These are phyloP conservation scores for Bipolaris cookei DNA, from an alignment of 2,329 filamentous ascomycete species.

Conservation along the genomic window DNA sequence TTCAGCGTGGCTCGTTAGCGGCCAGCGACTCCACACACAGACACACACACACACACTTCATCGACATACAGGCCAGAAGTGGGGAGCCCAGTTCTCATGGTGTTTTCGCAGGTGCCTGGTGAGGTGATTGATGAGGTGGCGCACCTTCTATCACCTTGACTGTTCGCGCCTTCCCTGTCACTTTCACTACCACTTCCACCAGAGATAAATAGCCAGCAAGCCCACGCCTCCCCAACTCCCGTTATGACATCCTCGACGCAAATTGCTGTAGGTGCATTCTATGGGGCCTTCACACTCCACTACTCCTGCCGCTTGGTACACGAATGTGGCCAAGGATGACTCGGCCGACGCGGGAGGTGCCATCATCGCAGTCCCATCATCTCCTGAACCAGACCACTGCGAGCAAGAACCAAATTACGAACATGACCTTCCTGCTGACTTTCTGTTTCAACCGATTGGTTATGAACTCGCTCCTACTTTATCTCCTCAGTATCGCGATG, in stretches of 20 bases:
- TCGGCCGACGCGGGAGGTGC: neutral
- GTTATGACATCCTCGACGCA: constrained; percentile 1
- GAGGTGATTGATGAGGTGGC: neutral
- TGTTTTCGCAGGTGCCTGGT: neutral
- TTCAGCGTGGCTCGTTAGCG: too few relatives aligned
- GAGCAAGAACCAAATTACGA: neutral
- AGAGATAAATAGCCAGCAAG: constrained; percentile 10
- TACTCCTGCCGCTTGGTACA: constrained; percentile 4
- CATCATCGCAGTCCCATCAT: constrained; percentile 3
- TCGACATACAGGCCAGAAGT: neutral
- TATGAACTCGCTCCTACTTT: constrained; percentile 4
- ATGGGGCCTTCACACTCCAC: constrained; percentile 10
- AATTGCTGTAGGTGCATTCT: constrained; percentile 1
- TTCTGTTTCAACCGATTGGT: neutral
- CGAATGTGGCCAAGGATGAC: constrained; percentile 8
- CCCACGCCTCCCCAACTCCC: neutral
- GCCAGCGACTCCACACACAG: neutral
- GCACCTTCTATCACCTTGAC: constrained; percentile 10
- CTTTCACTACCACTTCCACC: constrained; percentile 10
- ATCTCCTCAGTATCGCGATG: constrained; percentile 5
- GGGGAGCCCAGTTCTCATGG: constrained; percentile 1
- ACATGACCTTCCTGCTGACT: neutral
- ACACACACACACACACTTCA: neutral
- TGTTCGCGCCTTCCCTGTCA: constrained; percentile 2
- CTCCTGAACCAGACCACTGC: neutral